phyloP scores from a whole-genome alignment of 768 basidiomycete species.

The Mycena kentingensis region DNA sequence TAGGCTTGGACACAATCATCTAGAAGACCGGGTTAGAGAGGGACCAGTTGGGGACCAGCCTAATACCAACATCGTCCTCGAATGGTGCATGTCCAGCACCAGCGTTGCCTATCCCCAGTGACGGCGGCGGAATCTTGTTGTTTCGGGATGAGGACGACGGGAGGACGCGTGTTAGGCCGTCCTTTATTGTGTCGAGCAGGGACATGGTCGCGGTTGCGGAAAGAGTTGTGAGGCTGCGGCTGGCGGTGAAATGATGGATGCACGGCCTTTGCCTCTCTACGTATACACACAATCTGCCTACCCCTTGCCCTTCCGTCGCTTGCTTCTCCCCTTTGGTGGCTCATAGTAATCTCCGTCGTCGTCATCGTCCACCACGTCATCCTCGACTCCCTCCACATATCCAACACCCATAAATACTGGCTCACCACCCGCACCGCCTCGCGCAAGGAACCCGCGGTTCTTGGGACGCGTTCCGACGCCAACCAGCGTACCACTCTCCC shows the following conservation, averaged over 20 bases:
- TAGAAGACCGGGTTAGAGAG: slow-evolving; percentile 33
- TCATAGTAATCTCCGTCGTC: slow-evolving; percentile 21
- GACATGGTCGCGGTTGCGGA: slow-evolving; percentile 42
- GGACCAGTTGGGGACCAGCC: slow-evolving; percentile 16
- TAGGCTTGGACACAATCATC: slow-evolving; percentile 88
- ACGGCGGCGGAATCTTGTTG: slow-evolving; percentile 37
- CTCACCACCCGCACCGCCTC: slow-evolving; percentile 70
- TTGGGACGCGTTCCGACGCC: slow-evolving; percentile 59
- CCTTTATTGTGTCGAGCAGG: slow-evolving; percentile 58
- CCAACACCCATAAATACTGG: slow-evolving; percentile 75
- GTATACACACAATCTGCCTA: too few relatives aligned
- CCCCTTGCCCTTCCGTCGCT: slow-evolving; percentile 3
- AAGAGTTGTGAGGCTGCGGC: background rate
- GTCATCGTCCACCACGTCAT: slow-evolving; percentile 29
- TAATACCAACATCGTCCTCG: slow-evolving; percentile 70
- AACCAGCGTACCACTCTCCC: slow-evolving; percentile 52
- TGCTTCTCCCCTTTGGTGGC: slow-evolving; percentile 7
- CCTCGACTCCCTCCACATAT: slow-evolving; percentile 58
- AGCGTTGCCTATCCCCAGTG: slow-evolving; percentile 54
- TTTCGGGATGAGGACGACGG: slow-evolving; percentile 39
- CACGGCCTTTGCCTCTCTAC: too few relatives aligned
- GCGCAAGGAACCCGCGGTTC: slow-evolving; percentile 64
- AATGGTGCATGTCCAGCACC: slow-evolving; percentile 61
- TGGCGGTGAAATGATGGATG: background rate
- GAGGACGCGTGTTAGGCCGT: slow-evolving; percentile 46